Percentiles rank a stretch among this genome's conserved stretches.
Evolutionary conservation across 257 asterid species (phyloP).

Genomic region (Forsythia viridissima): DNA sequence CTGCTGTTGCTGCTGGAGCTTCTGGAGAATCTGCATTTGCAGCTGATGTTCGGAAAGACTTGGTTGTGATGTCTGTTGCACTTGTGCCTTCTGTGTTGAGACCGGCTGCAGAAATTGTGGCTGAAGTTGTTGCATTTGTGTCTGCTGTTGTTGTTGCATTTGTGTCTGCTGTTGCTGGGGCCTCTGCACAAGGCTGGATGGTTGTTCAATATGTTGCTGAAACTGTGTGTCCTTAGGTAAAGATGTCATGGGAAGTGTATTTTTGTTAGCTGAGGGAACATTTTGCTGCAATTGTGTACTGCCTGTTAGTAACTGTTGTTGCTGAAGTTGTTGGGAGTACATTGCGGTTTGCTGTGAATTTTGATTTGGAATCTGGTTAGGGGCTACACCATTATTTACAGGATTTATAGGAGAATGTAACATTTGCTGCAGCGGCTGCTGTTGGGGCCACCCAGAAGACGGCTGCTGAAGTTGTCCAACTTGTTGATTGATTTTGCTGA

Average conservation of each 20-base stretch:
- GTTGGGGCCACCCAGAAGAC: constrained; percentile 47
- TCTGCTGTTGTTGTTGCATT: constrained; percentile 61
- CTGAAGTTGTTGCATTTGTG: constrained; percentile 53
- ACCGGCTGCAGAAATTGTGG: constrained; percentile 53
- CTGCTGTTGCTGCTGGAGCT: constrained; percentile 62
- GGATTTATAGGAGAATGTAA: constrained; percentile 43
- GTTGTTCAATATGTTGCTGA: constrained; percentile 67
- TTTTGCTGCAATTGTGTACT: constrained; percentile 46
- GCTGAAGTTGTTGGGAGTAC: constrained; percentile 68
- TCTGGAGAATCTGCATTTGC: constrained; percentile 78
- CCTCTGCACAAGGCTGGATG: constrained; percentile 49
- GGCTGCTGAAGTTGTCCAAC: constrained; percentile 48
- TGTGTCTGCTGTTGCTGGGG: constrained; percentile 62
- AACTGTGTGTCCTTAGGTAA: constrained; percentile 57
- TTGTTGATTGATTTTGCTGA: constrained; percentile 53
- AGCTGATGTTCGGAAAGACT: constrained; percentile 68
- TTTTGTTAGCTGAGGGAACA: constrained; percentile 35
- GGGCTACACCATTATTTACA: constrained; percentile 31
- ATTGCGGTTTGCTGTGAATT: constrained; percentile 48
- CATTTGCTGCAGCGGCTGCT: constrained; percentile 64
- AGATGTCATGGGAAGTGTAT: constrained; percentile 52
- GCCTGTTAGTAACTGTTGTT: constrained; percentile 50
- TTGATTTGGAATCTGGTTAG: constrained; percentile 46
- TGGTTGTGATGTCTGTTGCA: constrained; percentile 55
- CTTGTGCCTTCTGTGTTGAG: constrained; percentile 53